phyloP scores from a whole-genome alignment of 179 eudicot species.

The Silene noctiflora region DNA sequence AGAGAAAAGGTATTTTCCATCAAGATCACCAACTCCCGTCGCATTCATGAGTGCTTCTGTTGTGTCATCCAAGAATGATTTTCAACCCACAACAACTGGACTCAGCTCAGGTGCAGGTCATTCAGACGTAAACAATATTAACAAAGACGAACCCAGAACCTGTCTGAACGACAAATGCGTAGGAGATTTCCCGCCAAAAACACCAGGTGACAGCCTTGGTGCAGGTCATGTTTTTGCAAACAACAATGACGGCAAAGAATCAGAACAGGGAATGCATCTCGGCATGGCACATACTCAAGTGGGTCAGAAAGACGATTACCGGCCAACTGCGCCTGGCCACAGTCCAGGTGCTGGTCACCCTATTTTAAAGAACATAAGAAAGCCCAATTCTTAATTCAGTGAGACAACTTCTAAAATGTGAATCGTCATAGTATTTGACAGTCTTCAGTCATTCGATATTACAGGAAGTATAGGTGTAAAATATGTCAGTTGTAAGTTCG shows the following conservation, averaged over 20 bases:
- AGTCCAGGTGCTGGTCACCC: slow-evolving; percentile 60
- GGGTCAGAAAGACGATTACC: slow-evolving; percentile 30
- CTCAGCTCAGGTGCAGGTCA: slow-evolving; percentile 24
- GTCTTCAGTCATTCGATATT: neutral
- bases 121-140: slow-evolving; percentile 2
- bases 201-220: slow-evolving; percentile 35
- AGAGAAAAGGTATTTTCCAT: neutral
- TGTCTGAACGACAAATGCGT: slow-evolving; percentile 24
- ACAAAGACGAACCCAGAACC: neutral
- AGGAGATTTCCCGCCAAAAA: slow-evolving; percentile 28
- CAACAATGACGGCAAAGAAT: slow-evolving; percentile 14
- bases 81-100: slow-evolving; percentile 21
- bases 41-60: slow-evolving; percentile 15
- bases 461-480: neutral
- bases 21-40: slow-evolving; percentile 8
- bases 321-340: slow-evolving; percentile 48
- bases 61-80: slow-evolving; percentile 9
- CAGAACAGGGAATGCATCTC: slow-evolving; percentile 13
- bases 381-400: slow-evolving; percentile 31
- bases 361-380: slow-evolving; percentile 13
- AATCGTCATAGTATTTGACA: neutral
- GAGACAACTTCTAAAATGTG: slow-evolving; percentile 14
- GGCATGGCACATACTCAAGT: slow-evolving; percentile 13
- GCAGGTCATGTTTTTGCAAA: slow-evolving; percentile 25
- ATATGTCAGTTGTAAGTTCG: neutral